Evolutionary conservation across 2,329 filamentous ascomycete genomes (phyloP).

Genomic region (Sporothrix sp.): DNA sequence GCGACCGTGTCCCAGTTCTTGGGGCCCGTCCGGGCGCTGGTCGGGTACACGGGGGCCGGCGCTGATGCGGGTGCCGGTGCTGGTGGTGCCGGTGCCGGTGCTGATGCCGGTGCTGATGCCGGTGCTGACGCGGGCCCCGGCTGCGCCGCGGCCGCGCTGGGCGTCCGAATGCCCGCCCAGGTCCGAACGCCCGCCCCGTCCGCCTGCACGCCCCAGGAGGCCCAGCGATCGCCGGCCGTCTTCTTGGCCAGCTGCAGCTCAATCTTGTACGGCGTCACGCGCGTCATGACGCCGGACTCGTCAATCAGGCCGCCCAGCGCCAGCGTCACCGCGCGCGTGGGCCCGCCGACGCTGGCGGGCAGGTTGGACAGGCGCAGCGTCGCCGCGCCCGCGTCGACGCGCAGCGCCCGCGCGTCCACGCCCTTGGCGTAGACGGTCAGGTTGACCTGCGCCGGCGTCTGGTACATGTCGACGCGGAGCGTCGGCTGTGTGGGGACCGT

Average conservation of each 20-base stretch:
- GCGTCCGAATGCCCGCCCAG: too few species aligned
- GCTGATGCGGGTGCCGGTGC: neutral
- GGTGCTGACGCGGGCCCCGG: neutral
- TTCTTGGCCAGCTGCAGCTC: constrained; percentile 26
- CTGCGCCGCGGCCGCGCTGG: too few species aligned
- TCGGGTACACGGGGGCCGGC: constrained; percentile 54
- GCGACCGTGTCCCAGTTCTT: constrained; percentile 87
- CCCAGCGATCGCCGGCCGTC: constrained; percentile 23
- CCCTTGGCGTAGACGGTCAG: constrained; percentile 33
- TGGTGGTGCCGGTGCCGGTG: neutral
- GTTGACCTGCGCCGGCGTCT: constrained; percentile 28
- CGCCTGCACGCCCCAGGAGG: constrained; percentile 23
- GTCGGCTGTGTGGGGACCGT: constrained; percentile 20
- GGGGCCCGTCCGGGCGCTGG: constrained; percentile 70
- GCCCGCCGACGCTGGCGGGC: constrained; percentile 18
- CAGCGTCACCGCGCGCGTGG: constrained; percentile 16
- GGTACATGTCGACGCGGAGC: constrained; percentile 33
- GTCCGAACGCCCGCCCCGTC: neutral
- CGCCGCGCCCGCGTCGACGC: constrained; percentile 3
- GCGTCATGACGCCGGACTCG: constrained; percentile 17
- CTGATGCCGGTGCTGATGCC: neutral
- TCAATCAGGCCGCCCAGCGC: constrained; percentile 21
- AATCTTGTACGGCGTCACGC: constrained; percentile 25
- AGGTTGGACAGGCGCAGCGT: constrained; percentile 15
- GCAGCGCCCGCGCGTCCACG: constrained; percentile 20